A percentile compares a stretch with the other conserved stretches of the same genome.
These are phyloP conservation scores for Claviceps capensis DNA, from an alignment of 2,329 filamentous ascomycete genomes.

Conservation along the genomic window DNA sequence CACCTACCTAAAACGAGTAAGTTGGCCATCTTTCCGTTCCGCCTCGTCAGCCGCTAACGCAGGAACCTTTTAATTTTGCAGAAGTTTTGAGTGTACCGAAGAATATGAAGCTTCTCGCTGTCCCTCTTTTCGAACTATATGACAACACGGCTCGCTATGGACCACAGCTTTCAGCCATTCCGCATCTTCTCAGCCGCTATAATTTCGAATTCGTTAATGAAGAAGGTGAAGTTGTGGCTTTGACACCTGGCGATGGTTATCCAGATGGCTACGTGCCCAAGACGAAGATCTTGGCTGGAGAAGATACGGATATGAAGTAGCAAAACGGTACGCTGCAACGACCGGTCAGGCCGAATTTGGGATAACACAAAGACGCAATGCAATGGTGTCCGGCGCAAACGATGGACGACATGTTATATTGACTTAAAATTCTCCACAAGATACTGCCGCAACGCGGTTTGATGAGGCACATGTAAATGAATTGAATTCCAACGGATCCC, in stretches of 20 bases:
- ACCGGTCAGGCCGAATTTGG: constrained; percentile 10
- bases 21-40: constrained; percentile 14
- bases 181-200: constrained; percentile 85
- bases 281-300: constrained; percentile 51
- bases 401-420: constrained; percentile 5
- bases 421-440: background rate
- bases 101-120: constrained; percentile 98
- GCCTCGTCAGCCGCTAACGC: background rate
- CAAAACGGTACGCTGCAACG: constrained; percentile 25
- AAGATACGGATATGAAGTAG: constrained; percentile 48
- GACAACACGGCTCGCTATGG: constrained; percentile 93
- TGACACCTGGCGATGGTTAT: constrained; percentile 58
- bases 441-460: background rate
- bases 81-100: constrained; percentile 94
- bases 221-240: constrained; percentile 70
- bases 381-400: constrained; percentile 24
- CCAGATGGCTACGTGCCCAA: constrained; percentile 47
- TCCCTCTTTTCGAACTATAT: constrained; percentile 94
- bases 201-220: constrained; percentile 98
- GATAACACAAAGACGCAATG: constrained; percentile 12
- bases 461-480: background rate
- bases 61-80: constrained; percentile 20
- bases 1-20: constrained; percentile 82
- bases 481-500: background rate
- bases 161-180: constrained; percentile 90